Percentiles rank a stretch among this genome's conserved stretches.
Conservation (phyloP, 148 eudicot species). For the Fagopyrum homotropicum region DNA sequence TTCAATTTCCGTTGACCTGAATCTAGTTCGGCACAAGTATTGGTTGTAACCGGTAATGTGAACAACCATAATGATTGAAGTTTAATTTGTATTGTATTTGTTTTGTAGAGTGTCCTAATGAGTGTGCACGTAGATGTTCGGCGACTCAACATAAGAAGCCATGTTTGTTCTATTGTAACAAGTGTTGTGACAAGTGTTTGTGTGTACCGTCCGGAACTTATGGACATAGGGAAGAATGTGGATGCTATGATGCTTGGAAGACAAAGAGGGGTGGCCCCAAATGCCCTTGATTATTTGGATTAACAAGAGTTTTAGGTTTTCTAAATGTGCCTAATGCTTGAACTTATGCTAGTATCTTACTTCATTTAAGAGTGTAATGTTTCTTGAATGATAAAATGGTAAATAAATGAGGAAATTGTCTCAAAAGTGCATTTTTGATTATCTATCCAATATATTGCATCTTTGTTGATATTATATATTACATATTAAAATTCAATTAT, state of each 20-base stretch:
- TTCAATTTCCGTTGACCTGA: too few relatives aligned
- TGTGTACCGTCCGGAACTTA: conserved; percentile 9
- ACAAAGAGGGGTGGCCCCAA: conserved; percentile 3
- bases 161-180: conserved; percentile 11
- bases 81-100: not conserved
- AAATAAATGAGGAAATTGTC: too few relatives aligned
- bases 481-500: too few relatives aligned
- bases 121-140: not conserved
- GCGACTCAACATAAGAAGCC: conserved; percentile 2
- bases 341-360: not conserved
- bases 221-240: conserved; percentile 8
- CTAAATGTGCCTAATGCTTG: too few relatives aligned
- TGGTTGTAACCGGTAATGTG: too few relatives aligned
- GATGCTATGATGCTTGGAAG: conserved; percentile 10
- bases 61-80: not conserved
- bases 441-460: too few relatives aligned
- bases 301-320: not conserved
- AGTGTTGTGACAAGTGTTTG: conserved; percentile 11
- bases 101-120: not conserved
- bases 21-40: too few relatives aligned
- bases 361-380: too few relatives aligned
- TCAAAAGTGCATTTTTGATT: too few relatives aligned
- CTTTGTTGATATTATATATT: too few relatives aligned
- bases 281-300: conserved; percentile 9
- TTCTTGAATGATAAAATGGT: too few relatives aligned